Conservation (phyloP, 805 yeast genomes). For the Candida odintsovae region DNA sequence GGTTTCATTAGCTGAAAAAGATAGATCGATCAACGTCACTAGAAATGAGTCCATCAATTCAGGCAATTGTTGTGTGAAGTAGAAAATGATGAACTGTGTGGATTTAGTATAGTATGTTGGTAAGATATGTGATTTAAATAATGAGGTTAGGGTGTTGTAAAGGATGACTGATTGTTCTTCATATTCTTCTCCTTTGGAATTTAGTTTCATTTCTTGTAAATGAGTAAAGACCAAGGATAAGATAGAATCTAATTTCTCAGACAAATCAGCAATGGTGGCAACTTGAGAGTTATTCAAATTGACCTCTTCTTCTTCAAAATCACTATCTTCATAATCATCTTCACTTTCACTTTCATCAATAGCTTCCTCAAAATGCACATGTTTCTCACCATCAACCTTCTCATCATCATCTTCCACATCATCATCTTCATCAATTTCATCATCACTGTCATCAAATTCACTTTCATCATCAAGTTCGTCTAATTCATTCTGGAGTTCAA, state of each 20-base stretch:
- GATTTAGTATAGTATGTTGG: constrained; percentile 91
- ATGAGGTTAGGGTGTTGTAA: constrained; percentile 67
- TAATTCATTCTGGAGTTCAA: constrained; percentile 81
- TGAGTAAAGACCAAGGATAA: constrained; percentile 50
- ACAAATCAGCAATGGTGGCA: constrained; percentile 44
- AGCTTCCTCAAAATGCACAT: constrained; percentile 15
- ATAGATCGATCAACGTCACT: constrained; percentile 75
- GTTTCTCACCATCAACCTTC: constrained; percentile 14
- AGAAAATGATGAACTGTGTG: constrained; percentile 79
- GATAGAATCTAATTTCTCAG: constrained; percentile 67
- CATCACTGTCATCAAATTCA: constrained; percentile 27
- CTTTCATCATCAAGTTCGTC: constrained; percentile 64
- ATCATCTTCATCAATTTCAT: constrained; percentile 25
- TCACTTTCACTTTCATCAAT: constrained; percentile 18
- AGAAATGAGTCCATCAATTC: constrained; percentile 82
- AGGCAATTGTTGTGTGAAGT: constrained; percentile 72
- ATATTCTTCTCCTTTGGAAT: constrained; percentile 42
- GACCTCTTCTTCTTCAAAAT: constrained; percentile 32
- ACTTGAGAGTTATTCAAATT: constrained; percentile 22
- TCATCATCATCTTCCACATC: constrained; percentile 16
- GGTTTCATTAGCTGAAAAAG: constrained; percentile 64
- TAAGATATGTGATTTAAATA: constrained; percentile 75
- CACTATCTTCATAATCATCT: constrained; percentile 25
- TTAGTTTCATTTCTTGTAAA: constrained; percentile 28
- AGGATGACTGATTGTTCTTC: constrained; percentile 59